Conservation (phyloP, 441 rosid genomes). For the Omphalea diandra region DNA sequence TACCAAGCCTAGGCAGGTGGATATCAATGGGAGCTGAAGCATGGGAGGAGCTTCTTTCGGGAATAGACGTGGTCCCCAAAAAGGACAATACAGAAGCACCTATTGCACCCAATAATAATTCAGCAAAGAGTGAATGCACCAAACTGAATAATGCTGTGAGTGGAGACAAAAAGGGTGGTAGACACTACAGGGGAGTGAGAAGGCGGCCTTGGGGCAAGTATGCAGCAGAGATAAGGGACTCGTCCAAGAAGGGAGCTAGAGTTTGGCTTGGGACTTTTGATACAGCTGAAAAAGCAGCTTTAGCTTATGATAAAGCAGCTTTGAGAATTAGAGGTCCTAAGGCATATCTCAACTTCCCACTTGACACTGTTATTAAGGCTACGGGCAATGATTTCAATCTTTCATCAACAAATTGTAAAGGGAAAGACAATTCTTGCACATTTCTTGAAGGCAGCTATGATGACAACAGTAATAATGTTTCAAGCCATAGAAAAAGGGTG, state of each 20-base stretch:
- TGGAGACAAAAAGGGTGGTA: constrained; percentile 37
- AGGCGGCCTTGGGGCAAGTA: constrained; percentile 98
- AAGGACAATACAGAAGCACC: constrained; percentile 13
- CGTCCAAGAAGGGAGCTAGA: constrained; percentile 81
- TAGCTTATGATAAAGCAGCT: constrained; percentile 87
- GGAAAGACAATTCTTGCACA: constrained; percentile 2
- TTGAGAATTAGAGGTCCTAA: constrained; percentile 71
- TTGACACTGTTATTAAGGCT: constrained; percentile 48
- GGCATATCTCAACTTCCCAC: constrained; percentile 72
- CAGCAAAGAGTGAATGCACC: constrained; percentile 12
- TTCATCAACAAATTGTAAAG: constrained; percentile 11
- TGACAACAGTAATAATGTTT: not conserved
- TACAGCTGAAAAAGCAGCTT: constrained; percentile 76
- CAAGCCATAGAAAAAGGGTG: constrained; percentile 37
- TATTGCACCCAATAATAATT: constrained; percentile 9
- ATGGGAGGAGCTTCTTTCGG: constrained; percentile 54
- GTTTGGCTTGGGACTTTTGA: constrained; percentile 97
- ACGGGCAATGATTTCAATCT: constrained; percentile 31
- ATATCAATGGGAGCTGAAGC: constrained; percentile 61
- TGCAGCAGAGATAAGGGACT: constrained; percentile 95
- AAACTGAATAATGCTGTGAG: constrained; percentile 12
- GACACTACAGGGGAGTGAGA: constrained; percentile 87
- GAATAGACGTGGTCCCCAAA: constrained; percentile 20
- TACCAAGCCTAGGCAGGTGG: constrained; percentile 61
- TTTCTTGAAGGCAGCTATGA: constrained; percentile 10